Percentiles rank a stretch among this genome's conserved stretches.
Conservation (phyloP, 140 eudicot species). For the Oenanthe javanica region DNA sequence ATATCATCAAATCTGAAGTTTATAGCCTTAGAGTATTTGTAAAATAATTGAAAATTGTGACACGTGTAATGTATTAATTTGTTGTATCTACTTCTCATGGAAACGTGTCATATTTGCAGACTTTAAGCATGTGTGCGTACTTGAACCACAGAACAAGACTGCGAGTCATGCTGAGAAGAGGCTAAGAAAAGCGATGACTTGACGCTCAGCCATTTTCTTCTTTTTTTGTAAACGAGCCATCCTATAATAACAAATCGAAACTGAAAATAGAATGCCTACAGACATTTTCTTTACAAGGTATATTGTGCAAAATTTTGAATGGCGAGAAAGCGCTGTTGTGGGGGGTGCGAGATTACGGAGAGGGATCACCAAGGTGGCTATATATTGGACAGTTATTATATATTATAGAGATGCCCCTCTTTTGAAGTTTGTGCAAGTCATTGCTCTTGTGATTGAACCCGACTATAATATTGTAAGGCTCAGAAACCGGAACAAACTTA, state of each 20-base stretch:
- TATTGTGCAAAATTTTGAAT: neutral
- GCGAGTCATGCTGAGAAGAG: conserved; percentile 79
- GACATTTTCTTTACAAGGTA: neutral
- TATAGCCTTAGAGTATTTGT: neutral
- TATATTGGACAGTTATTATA: neutral
- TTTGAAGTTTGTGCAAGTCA: neutral
- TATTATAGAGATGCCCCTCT: neutral
- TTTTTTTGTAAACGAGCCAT: neutral
- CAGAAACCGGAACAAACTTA: neutral
- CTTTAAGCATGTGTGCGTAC: conserved; percentile 88
- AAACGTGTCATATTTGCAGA: conserved; percentile 33
- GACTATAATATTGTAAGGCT: neutral
- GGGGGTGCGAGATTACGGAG: neutral
- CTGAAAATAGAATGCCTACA: neutral
- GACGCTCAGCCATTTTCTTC: conserved; percentile 10
- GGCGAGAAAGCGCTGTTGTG: neutral
- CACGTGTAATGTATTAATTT: neutral
- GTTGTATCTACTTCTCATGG: neutral
- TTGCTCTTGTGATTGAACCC: neutral
- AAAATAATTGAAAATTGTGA: neutral
- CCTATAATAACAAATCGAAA: neutral
- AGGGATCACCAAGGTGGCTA: neutral
- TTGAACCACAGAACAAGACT: conserved; percentile 85
- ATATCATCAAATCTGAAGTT: neutral
- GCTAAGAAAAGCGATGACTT: conserved; percentile 47